Evolutionary conservation across 371 early-diverging fungal species (phyloP).

Genomic region (Umbelopsis sp.): DNA sequence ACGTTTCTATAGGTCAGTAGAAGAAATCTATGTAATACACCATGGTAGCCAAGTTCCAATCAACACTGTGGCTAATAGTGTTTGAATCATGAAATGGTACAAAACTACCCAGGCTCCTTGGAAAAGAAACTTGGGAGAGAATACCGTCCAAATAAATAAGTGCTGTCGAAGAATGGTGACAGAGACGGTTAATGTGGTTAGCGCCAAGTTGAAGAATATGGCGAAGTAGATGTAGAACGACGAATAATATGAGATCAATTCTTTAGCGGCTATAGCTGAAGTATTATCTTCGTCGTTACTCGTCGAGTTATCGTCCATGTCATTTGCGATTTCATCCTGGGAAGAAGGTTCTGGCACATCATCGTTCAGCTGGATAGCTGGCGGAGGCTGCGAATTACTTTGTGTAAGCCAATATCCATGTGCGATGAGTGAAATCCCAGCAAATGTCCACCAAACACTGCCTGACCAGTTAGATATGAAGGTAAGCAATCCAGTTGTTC

Average conservation of each 20-base stretch:
- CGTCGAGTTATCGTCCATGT: not conserved
- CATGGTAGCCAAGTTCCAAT: not conserved
- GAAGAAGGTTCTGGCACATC: slow-evolving; percentile 20
- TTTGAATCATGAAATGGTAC: slow-evolving; percentile 50
- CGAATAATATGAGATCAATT: not conserved
- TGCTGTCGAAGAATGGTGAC: slow-evolving; percentile 72
- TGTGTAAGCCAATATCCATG: slow-evolving; percentile 23
- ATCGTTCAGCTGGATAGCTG: too few relatives aligned
- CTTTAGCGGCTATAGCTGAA: not conserved
- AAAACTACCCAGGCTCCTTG: slow-evolving; percentile 70
- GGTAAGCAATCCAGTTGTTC: slow-evolving; percentile 65
- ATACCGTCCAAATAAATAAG: slow-evolving; percentile 86
- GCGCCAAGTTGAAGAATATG: slow-evolving; percentile 30
- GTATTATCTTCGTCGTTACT: not conserved
- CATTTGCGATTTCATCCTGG: slow-evolving; percentile 17
- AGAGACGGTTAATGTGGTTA: slow-evolving; percentile 62
- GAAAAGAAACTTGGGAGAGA: slow-evolving; percentile 83
- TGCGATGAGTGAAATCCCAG: slow-evolving; percentile 34
- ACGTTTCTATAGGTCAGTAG: not conserved
- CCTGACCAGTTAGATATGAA: slow-evolving; percentile 76
- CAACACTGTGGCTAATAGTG: not conserved
- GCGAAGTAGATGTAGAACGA: not conserved
- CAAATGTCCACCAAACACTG: slow-evolving; percentile 70
- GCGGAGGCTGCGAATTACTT: not conserved
- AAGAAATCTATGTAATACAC: slow-evolving; percentile 7